Evolutionary conservation across 2,329 filamentous ascomycete species (phyloP).

Genomic region (Botrytis pseudocinerea): DNA sequence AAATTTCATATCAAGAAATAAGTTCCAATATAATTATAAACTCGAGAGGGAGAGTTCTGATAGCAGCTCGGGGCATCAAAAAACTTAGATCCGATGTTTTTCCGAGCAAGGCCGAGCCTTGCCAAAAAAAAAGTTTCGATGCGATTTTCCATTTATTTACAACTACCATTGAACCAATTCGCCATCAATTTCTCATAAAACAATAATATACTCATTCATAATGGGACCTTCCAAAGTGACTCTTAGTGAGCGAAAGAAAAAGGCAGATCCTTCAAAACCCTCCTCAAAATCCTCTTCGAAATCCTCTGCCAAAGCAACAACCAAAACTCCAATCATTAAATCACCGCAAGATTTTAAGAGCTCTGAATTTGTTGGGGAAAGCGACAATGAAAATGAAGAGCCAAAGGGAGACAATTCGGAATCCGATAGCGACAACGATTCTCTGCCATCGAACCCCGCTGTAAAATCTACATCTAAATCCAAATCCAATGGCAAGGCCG

Average conservation of each 20-base stretch:
- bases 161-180: conserved; percentile 11
- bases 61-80: conserved; percentile 17
- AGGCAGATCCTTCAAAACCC: conserved; percentile 28
- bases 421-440: conserved; percentile 33
- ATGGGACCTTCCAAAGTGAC: conserved; percentile 31
- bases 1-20: background rate
- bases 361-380: conserved; percentile 37
- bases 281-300: conserved; percentile 23
- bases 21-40: background rate
- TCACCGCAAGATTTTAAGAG: conserved; percentile 32
- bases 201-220: background rate
- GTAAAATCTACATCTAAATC: conserved; percentile 11
- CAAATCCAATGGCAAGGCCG: conserved; percentile 35
- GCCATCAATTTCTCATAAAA: conserved; percentile 6
- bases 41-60: background rate
- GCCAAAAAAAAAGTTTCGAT: conserved; percentile 29
- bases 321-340: conserved; percentile 16
- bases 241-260: conserved; percentile 28
- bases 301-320: conserved; percentile 9
- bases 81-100: conserved; percentile 27
- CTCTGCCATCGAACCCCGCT: conserved; percentile 28
- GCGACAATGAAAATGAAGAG: conserved; percentile 35
- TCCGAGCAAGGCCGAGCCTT: conserved; percentile 22
- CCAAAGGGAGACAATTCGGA: conserved; percentile 26
- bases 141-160: conserved; percentile 12